A percentile compares a stretch with the other conserved stretches of the same genome.
Evolutionary conservation across 371 early-diverging fungal species (phyloP).

Genomic region (Dentiscutata heterogama): DNA sequence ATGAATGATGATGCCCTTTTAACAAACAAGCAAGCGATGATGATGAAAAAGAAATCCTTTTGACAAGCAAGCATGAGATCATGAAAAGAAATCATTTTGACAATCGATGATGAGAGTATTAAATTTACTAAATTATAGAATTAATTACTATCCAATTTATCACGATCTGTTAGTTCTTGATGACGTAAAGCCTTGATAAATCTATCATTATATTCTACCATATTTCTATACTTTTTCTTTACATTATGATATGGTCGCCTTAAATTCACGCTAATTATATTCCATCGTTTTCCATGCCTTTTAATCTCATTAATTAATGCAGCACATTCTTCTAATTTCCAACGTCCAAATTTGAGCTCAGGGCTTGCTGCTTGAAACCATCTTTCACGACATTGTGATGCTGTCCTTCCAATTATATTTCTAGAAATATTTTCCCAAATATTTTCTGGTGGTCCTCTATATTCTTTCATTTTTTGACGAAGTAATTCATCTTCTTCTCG

Average conservation of each 20-base stretch:
- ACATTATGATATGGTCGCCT: not conserved
- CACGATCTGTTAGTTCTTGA: no score
- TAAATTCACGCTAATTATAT: not conserved
- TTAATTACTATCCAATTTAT: no score
- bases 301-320: not conserved
- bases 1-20: no score
- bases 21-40: no score
- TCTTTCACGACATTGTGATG: slow-evolving; percentile 13
- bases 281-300: not conserved
- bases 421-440: not conserved
- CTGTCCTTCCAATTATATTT: not conserved
- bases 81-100: no score
- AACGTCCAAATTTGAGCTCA: not conserved
- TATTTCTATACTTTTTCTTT: not conserved
- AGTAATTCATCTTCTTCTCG: slow-evolving; percentile 5
- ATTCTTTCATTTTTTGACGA: slow-evolving; percentile 6
- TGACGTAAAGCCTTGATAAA: no score
- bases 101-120: no score
- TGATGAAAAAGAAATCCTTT: no score
- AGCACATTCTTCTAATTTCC: not conserved
- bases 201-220: no score
- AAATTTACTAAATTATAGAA: no score
- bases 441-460: not conserved
- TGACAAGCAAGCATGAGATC: no score
- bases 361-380: not conserved